Evolutionary conservation across 2,329 filamentous ascomycete genomes (phyloP).

Genomic region (Cadophora malorum): DNA sequence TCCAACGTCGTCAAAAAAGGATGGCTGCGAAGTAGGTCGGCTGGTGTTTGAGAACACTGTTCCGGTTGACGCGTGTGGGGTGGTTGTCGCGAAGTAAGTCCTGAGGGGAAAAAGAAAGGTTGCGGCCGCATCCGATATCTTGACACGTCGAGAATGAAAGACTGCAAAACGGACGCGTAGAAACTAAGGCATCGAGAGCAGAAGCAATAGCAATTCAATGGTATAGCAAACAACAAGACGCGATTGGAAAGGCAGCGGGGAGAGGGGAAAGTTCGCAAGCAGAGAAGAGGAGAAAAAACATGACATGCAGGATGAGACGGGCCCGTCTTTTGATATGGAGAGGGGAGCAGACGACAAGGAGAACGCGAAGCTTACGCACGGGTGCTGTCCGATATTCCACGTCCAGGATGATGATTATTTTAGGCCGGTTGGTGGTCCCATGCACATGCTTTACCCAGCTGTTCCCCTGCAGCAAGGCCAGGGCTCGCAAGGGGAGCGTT

Average conservation of each 20-base stretch:
- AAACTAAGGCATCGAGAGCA: slow-evolving; percentile 1
- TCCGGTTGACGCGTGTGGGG: slow-evolving; percentile 27
- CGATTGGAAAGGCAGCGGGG: neutral
- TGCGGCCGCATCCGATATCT: neutral
- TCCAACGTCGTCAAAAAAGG: neutral
- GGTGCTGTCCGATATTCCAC: neutral
- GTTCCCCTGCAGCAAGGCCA: slow-evolving; percentile 1
- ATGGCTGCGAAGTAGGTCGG: slow-evolving; percentile 10
- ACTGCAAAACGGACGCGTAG: neutral
- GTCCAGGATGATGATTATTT: slow-evolving; percentile 3
- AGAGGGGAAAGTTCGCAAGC: neutral
- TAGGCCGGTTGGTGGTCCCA: neutral
- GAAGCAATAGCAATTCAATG: slow-evolving; percentile 1
- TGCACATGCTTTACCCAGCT: neutral
- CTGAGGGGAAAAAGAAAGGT: slow-evolving; percentile 8
- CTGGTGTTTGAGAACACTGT: slow-evolving; percentile 15
- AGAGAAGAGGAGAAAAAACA: slow-evolving; percentile 7
- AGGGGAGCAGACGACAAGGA: neutral
- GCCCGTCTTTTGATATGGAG: slow-evolving; percentile 5
- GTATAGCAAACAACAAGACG: neutral
- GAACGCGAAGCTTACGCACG: neutral
- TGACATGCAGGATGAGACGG: slow-evolving; percentile 9
- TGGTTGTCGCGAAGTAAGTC: slow-evolving; percentile 8
- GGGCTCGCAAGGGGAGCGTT: neutral
- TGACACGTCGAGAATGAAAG: neutral